phyloP scores from a whole-genome alignment of 306 rosid genomes.

The Quercus engelmannii region DNA sequence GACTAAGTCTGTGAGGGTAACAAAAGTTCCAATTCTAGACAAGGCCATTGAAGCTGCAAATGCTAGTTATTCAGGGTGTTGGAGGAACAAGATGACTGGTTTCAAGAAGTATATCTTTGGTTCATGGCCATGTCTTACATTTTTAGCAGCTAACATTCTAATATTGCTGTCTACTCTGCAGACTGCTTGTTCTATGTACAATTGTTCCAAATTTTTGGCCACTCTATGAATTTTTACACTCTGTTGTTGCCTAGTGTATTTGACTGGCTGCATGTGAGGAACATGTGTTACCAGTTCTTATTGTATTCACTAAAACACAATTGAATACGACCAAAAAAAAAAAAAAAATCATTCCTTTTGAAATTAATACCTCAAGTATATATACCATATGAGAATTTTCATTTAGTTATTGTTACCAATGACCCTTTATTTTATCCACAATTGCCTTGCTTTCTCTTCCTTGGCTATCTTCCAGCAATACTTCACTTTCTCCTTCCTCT shows the following conservation, averaged over 20 bases:
- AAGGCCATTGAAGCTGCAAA: slow-evolving; percentile 8
- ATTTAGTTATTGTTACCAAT: too few species aligned
- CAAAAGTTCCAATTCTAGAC: neutral
- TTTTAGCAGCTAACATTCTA: neutral
- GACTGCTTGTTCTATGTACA: neutral
- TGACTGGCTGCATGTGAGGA: neutral
- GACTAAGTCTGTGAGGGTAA: slow-evolving; percentile 5
- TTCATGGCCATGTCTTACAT: slow-evolving; percentile 6
- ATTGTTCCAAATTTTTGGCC: neutral
- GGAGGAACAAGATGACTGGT: neutral
- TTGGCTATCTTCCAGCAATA: too few species aligned
- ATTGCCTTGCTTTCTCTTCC: too few species aligned
- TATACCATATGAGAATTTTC: too few species aligned
- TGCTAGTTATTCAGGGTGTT: neutral
- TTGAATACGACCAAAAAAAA: too few species aligned
- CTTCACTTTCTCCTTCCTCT: too few species aligned
- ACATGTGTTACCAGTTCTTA: neutral
- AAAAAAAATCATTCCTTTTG: neutral
- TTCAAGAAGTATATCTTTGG: neutral
- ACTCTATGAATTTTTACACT: neutral
- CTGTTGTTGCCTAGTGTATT: neutral
- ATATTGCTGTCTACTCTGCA: neutral
- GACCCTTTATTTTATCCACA: too few species aligned
- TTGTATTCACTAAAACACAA: neutral
- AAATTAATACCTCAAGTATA: neutral